Percentiles rank a stretch among this genome's conserved stretches.
phyloP scores from a whole-genome alignment of 805 yeast genomes.

The Saturnispora mendoncae region DNA sequence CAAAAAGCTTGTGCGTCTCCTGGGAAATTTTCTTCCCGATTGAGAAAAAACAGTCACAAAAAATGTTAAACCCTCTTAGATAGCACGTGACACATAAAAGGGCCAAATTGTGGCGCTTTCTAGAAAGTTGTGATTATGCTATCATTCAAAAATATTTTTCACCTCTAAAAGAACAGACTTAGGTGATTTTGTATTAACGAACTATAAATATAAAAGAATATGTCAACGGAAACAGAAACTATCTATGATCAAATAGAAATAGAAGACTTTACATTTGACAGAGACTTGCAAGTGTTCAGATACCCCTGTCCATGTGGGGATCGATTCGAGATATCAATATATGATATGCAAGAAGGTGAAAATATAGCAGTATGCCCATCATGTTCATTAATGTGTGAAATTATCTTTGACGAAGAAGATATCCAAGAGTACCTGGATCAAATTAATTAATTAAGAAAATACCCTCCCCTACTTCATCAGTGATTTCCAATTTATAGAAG shows the following conservation, averaged over 20 bases:
- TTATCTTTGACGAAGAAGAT: conserved; percentile 69
- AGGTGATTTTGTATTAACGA: no score
- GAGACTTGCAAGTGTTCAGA: conserved; percentile 69
- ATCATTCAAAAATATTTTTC: neutral
- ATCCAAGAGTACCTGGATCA: conserved; percentile 37
- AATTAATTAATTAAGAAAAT: conserved; percentile 7
- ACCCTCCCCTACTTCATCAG: neutral
- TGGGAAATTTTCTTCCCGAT: neutral
- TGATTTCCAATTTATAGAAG: neutral
- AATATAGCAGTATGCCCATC: conserved; percentile 95
- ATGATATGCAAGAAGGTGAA: conserved; percentile 84
- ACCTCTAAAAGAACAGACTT: no score
- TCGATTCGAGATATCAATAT: conserved; percentile 74
- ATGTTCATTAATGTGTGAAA: conserved; percentile 87
- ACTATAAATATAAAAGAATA: neutral
- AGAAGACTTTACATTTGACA: conserved; percentile 91
- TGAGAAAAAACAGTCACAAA: conserved; percentile 4
- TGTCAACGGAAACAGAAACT: conserved; percentile 40
- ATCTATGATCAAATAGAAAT: conserved; percentile 93
- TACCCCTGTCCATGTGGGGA: conserved; percentile 99
- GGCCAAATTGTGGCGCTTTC: neutral
- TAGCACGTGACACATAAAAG: conserved; percentile 8
- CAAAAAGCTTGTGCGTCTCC: neutral
- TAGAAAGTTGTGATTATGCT: neutral
- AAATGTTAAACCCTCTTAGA: neutral